Percentiles rank a stretch among this genome's conserved stretches.
These are phyloP conservation scores for Paraglomus brasilianum DNA, from an alignment of 192 early-diverging fungal genomes.

Conservation along the genomic window DNA sequence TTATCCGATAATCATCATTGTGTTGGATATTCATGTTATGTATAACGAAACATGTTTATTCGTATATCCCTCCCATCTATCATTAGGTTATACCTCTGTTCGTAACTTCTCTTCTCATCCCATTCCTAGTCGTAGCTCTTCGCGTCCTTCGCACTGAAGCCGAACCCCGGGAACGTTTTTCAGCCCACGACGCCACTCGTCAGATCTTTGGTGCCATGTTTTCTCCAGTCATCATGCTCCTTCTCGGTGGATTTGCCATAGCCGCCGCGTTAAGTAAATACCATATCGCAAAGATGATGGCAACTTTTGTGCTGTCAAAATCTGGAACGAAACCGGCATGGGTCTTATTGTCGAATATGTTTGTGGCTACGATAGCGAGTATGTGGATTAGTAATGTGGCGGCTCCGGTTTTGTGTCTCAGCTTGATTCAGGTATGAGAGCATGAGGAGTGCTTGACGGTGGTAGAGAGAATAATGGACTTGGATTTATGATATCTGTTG, in stretches of 20 bases:
- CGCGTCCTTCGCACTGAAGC: conserved; percentile 77
- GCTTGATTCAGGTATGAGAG: conserved; percentile 69
- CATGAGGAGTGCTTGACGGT: not conserved
- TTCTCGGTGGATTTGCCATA: conserved; percentile 92
- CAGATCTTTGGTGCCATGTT: conserved; percentile 92
- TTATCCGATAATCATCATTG: too few relatives aligned
- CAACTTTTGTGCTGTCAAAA: conserved; percentile 82
- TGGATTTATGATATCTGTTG: not conserved
- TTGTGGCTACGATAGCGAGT: conserved; percentile 93
- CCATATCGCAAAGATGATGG: conserved; percentile 88
- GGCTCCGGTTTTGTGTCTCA: conserved; percentile 95
- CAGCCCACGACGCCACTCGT: conserved; percentile 77
- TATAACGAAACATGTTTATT: not conserved
- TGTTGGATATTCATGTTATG: not conserved
- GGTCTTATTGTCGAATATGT: conserved; percentile 91
- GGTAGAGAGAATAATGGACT: not conserved
- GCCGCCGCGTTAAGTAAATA: conserved; percentile 95
- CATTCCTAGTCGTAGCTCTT: conserved; percentile 79
- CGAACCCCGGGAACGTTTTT: conserved; percentile 53
- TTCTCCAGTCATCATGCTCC: conserved; percentile 92
- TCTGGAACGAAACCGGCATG: conserved; percentile 83
- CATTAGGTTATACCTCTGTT: conserved; percentile 82
- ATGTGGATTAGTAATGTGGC: conserved; percentile 99
- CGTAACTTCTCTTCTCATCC: conserved; percentile 86
- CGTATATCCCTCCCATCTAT: not conserved